Percentiles rank a stretch among this genome's conserved stretches.
Conservation (phyloP, 306 rosid genomes). For the Rosa lucieae region DNA sequence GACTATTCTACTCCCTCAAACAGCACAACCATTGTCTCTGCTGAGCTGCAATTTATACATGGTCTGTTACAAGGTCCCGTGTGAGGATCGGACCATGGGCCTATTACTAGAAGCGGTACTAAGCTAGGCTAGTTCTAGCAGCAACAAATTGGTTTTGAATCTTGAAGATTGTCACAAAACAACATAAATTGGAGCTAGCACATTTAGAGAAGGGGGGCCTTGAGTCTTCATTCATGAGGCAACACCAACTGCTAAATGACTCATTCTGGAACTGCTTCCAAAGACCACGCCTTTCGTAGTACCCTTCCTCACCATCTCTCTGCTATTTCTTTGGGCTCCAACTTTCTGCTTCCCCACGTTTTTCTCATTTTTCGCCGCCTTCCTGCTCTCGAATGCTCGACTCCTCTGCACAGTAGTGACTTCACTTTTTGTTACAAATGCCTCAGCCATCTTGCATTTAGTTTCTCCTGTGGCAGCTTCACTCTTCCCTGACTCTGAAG, state of each 20-base stretch:
- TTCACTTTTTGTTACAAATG: constrained; percentile 16
- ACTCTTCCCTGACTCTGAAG: constrained; percentile 36
- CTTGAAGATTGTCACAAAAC: not conserved
- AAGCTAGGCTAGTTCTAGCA: not conserved
- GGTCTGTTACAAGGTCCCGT: not conserved
- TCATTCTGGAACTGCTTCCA: constrained; percentile 41
- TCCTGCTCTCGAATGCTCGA: constrained; percentile 24
- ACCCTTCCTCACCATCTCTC: constrained; percentile 30
- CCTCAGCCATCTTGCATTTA: constrained; percentile 13
- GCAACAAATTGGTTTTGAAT: not conserved
- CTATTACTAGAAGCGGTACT: not conserved
- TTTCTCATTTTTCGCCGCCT: constrained; percentile 30
- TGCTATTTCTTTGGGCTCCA: constrained; percentile 30
- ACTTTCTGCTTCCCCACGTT: constrained; percentile 32
- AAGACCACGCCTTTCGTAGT: constrained; percentile 25
- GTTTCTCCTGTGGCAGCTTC: constrained; percentile 24
- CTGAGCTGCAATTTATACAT: not conserved
- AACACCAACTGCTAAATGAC: constrained; percentile 49
- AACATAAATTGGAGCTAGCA: not conserved
- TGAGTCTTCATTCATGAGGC: constrained; percentile 39
- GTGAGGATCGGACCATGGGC: not conserved
- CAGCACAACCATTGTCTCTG: constrained; percentile 18
- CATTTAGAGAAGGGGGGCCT: not conserved
- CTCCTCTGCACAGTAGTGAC: constrained; percentile 29
- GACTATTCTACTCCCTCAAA: constrained; percentile 10